Evolutionary conservation across 2,329 filamentous ascomycete species (phyloP), one percentile per base, ranked within the genome.

Genomic region (Parasarocladium wereldwijsianum): DNA sequence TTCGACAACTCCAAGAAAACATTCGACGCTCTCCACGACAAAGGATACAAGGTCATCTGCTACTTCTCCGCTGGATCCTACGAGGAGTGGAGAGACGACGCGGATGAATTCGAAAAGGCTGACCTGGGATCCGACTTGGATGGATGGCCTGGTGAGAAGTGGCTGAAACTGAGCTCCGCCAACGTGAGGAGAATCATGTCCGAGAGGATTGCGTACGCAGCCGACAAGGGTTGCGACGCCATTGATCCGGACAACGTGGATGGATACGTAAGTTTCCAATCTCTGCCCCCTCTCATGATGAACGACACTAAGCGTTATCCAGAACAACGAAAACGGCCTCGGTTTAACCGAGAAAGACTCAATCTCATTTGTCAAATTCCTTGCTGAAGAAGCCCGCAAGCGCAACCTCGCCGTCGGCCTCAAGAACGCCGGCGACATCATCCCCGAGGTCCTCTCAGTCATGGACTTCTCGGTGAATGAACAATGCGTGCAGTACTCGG

Each of bases 21-120:
- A 2, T 45, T 78, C 34, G 59, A 70, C 35, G 55, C 73, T 9
- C 71, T 76, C 46, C 55, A 63, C 33, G 68, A 65, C 29, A 47
- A 54, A 5, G 65, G 62, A 7, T 67, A 67, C 43, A 71, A 66
- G 36, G 67, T 81, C 32, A 74, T 83, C 34, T 84, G 78, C 56
- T 84, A 84, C 52, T 83, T 83, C 54, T 76, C 70, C 30, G 76
- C 74, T 0, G 78, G 78, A 1, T 75, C 69, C 6, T 80, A 66
- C 40, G 78, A 84, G 49, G 46, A 70, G 30, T 70, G 64, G 55
- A 62, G 77, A 3, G 50, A 60, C 1, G 78, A 83, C 44, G 58
- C 61, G 12, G 44, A 43, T 17, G 41, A 65, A 5, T 82, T 81
- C 43, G 43, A 53, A 6, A 37, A 55, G 2, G 46, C 50, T 0